These are phyloP conservation scores for Gnomoniopsis sp. DNA, from an alignment of 2,329 filamentous ascomycete species.

Conservation along the genomic window DNA sequence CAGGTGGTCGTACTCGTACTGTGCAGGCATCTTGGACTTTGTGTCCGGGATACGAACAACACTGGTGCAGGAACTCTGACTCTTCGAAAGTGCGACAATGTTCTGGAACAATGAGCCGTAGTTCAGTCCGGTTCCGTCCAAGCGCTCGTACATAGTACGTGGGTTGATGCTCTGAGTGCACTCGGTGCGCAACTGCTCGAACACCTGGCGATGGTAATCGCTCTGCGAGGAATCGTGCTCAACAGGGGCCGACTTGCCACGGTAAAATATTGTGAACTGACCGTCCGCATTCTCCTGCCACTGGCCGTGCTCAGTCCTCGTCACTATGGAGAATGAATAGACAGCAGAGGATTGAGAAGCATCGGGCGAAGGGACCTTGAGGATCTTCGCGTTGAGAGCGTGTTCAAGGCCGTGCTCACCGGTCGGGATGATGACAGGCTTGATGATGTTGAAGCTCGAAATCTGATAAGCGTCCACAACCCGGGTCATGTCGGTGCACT, in stretches of 20 bases:
- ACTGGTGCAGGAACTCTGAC: constrained; percentile 32
- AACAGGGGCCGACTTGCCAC: not conserved
- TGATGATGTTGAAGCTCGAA: constrained; percentile 42
- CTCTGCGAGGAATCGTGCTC: constrained; percentile 17
- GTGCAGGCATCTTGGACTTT: constrained; percentile 47
- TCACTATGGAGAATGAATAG: constrained; percentile 44
- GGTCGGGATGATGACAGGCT: constrained; percentile 49
- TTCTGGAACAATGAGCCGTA: constrained; percentile 51
- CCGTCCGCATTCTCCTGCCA: constrained; percentile 43
- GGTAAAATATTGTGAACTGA: constrained; percentile 26
- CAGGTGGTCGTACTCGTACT: constrained; percentile 51
- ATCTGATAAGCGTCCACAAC: constrained; percentile 34
- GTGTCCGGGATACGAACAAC: constrained; percentile 46
- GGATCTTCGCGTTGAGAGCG: constrained; percentile 40
- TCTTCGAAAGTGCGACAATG: constrained; percentile 33
- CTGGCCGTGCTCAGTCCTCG: constrained; percentile 35
- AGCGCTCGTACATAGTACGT: constrained; percentile 46
- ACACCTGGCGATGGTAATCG: constrained; percentile 18
- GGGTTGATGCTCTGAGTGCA: constrained; percentile 35
- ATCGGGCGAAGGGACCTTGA: constrained; percentile 11
- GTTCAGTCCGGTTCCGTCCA: constrained; percentile 49
- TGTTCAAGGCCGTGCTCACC: constrained; percentile 47
- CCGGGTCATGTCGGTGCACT: constrained; percentile 22
- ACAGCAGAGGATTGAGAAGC: constrained; percentile 11
- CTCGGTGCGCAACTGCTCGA: constrained; percentile 21